These are phyloP conservation scores for Hyaloscypha variabilis DNA, from an alignment of 495 filamentous ascomycete species.

Conservation along the genomic window DNA sequence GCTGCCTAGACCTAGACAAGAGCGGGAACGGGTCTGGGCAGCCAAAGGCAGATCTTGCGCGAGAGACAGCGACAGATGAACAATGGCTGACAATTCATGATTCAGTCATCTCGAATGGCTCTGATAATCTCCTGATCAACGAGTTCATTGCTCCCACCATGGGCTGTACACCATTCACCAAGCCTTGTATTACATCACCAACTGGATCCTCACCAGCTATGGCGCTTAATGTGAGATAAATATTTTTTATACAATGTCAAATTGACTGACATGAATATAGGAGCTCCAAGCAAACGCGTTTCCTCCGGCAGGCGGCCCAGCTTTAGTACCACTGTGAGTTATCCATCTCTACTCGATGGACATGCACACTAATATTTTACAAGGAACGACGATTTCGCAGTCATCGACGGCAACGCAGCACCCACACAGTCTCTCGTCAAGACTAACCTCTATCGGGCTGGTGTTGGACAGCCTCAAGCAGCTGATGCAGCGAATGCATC, in stretches of 20 bases:
- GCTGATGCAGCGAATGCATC: not conserved
- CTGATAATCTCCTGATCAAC: slow-evolving; percentile 5
- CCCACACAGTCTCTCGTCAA: slow-evolving; percentile 5
- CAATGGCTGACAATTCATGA: too few relatives aligned
- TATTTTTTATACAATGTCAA: not conserved
- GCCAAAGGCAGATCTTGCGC: too few relatives aligned
- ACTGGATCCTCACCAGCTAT: not conserved
- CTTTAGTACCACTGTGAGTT: slow-evolving; percentile 5
- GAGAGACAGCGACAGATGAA: too few relatives aligned
- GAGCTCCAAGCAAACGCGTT: slow-evolving; percentile 1
- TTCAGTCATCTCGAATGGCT: not conserved
- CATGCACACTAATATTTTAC: too few relatives aligned
- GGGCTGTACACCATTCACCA: slow-evolving; percentile 1
- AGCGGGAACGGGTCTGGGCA: too few relatives aligned
- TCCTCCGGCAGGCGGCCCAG: not conserved
- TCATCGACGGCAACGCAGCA: not conserved
- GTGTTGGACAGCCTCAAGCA: slow-evolving; percentile 8
- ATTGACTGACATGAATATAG: slow-evolving; percentile 3
- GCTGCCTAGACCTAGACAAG: too few relatives aligned
- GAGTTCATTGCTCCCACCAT: not conserved
- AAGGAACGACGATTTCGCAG: not conserved
- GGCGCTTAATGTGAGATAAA: slow-evolving; percentile 5
- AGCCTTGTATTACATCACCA: slow-evolving; percentile 1
- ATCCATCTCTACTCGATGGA: too few relatives aligned
- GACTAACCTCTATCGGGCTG: slow-evolving; percentile 9